Evolutionary conservation across 2,329 filamentous ascomycete species (phyloP).

Genomic region (Ascochyta rabiei): DNA sequence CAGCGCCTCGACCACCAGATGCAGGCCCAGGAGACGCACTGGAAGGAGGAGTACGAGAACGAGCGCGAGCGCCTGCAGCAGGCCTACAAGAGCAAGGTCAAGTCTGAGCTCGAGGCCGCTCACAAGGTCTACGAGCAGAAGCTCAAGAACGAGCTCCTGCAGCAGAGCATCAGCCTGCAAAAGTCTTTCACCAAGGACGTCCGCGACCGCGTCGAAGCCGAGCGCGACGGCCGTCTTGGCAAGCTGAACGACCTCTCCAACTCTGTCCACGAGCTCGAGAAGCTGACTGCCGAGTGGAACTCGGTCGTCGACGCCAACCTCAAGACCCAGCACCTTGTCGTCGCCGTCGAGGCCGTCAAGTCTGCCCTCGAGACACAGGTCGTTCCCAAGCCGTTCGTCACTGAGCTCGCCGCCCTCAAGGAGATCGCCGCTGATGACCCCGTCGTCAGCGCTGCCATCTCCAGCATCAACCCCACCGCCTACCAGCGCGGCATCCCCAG

Average conservation of each 20-base stretch:
- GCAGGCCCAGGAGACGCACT: slow-evolving; percentile 78
- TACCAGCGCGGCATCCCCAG: slow-evolving; percentile 93
- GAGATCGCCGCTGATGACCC: slow-evolving; percentile 84
- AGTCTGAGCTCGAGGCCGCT: slow-evolving; percentile 78
- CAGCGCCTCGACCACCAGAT: slow-evolving; percentile 85
- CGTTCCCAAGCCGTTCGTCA: slow-evolving; percentile 82
- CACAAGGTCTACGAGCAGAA: slow-evolving; percentile 82
- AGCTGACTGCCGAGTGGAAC: slow-evolving; percentile 87
- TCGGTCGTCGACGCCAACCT: slow-evolving; percentile 88
- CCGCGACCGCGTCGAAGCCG: slow-evolving; percentile 80
- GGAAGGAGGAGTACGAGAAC: slow-evolving; percentile 84
- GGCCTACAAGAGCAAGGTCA: slow-evolving; percentile 79
- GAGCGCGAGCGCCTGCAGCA: slow-evolving; percentile 81
- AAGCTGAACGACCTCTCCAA: slow-evolving; percentile 81
- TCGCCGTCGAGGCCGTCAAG: slow-evolving; percentile 91
- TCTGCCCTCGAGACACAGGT: slow-evolving; percentile 77
- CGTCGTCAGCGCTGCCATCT: slow-evolving; percentile 90
- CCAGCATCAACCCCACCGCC: slow-evolving; percentile 90
- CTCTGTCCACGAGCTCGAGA: slow-evolving; percentile 82
- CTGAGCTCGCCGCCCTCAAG: slow-evolving; percentile 91
- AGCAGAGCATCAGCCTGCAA: slow-evolving; percentile 90
- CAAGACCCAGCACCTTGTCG: slow-evolving; percentile 92
- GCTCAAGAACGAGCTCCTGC: slow-evolving; percentile 81
- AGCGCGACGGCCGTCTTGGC: slow-evolving; percentile 84
- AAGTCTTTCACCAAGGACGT: slow-evolving; percentile 81